Conservation (phyloP, 2,329 filamentous ascomycete species). For the Epichloe coenophiala region DNA sequence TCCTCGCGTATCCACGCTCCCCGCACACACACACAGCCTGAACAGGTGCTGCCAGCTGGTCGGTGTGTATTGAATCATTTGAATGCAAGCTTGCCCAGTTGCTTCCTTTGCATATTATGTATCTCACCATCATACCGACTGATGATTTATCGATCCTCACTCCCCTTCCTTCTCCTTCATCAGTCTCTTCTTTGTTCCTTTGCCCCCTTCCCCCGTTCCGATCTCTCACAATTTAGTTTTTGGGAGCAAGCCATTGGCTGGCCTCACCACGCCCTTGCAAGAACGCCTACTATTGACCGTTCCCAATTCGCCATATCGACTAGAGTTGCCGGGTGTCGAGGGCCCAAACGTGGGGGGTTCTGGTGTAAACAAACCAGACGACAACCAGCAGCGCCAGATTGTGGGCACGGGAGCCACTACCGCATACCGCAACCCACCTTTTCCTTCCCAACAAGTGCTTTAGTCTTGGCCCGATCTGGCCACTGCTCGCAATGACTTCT, state of each 20-base stretch:
- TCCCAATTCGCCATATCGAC: not conserved
- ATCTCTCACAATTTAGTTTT: not conserved
- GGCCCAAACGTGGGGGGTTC: not conserved
- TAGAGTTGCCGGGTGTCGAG: not conserved
- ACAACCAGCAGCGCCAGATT: not conserved
- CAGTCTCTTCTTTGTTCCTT: not conserved
- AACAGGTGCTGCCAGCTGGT: not conserved
- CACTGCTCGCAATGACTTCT: conserved; percentile 10
- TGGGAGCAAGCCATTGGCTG: not conserved
- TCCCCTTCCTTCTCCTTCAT: not conserved
- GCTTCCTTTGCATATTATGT: too few relatives aligned
- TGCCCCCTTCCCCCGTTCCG: not conserved
- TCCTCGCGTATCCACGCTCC: too few relatives aligned
- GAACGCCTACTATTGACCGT: too few relatives aligned
- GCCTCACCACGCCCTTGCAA: not conserved
- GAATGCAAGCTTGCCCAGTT: not conserved
- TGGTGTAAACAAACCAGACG: not conserved
- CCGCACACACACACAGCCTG: too few relatives aligned
- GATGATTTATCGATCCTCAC: not conserved
- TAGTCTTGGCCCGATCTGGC: conserved; percentile 4
- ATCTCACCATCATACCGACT: not conserved
- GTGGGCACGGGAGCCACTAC: not conserved
- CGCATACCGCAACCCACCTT: conserved; percentile 1
- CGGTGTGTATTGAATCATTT: not conserved
- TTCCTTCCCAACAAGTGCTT: not conserved